A percentile compares a stretch with the other conserved stretches of the same genome.
These are phyloP conservation scores for Trametes maxima DNA, from an alignment of 768 basidiomycete species.

Conservation along the genomic window DNA sequence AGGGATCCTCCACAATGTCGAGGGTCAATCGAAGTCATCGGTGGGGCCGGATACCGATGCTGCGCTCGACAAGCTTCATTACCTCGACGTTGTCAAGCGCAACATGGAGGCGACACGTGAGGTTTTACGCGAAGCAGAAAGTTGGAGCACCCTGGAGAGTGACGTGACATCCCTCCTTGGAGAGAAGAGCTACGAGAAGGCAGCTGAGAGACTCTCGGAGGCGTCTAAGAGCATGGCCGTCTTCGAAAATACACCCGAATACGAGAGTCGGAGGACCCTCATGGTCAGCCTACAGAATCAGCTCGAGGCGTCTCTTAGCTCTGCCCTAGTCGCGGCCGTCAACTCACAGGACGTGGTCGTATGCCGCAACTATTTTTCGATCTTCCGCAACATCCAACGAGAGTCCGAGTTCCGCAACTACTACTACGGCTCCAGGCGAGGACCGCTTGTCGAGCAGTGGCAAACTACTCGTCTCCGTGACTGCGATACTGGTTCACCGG, in stretches of 20 bases:
- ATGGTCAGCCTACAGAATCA: slow-evolving; percentile 95
- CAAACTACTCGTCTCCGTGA: slow-evolving; percentile 56
- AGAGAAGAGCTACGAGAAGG: slow-evolving; percentile 81
- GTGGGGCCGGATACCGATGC: slow-evolving; percentile 59
- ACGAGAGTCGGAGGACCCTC: slow-evolving; percentile 80
- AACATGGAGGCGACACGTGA: slow-evolving; percentile 90
- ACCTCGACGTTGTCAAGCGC: slow-evolving; percentile 80
- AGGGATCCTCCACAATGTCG: slow-evolving; percentile 61
- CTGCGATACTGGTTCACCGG: slow-evolving; percentile 40
- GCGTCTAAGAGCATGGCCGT: slow-evolving; percentile 88
- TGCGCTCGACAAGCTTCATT: slow-evolving; percentile 75
- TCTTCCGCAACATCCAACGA: slow-evolving; percentile 90
- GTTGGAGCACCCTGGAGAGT: slow-evolving; percentile 92
- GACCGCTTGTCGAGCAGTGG: slow-evolving; percentile 70
- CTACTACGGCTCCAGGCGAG: slow-evolving; percentile 85
- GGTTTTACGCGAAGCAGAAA: slow-evolving; percentile 92
- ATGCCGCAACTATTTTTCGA: slow-evolving; percentile 79
- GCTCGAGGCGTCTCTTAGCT: slow-evolving; percentile 88
- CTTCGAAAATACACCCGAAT: slow-evolving; percentile 91
- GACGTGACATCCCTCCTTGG: slow-evolving; percentile 87
- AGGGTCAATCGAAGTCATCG: slow-evolving; percentile 52
- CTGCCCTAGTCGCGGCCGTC: slow-evolving; percentile 88
- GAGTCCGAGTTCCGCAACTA: slow-evolving; percentile 93
- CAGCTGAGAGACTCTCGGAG: slow-evolving; percentile 89
- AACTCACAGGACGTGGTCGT: slow-evolving; percentile 71